Conservation (phyloP, 805 yeast genomes). For the Ogataea pilisensis region DNA sequence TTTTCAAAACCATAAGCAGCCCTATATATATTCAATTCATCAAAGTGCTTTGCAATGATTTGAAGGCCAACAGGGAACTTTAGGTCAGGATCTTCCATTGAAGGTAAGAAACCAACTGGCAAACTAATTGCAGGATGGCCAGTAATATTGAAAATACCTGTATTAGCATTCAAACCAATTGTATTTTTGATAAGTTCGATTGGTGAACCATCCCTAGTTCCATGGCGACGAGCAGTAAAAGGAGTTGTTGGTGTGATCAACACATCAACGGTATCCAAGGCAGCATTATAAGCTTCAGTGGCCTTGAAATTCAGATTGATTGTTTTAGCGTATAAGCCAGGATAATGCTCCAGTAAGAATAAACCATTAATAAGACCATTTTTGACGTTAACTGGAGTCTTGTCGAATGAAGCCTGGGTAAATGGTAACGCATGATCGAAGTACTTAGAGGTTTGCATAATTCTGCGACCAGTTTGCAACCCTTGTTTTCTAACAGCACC, state of each 20-base stretch:
- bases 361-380: conserved; percentile 30
- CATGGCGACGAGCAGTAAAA: conserved; percentile 28
- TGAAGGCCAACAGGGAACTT: conserved; percentile 36
- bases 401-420: conserved; percentile 19
- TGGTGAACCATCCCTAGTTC: conserved; percentile 23
- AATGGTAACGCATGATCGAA: conserved; percentile 15
- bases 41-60: conserved; percentile 32
- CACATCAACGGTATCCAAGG: conserved; percentile 30
- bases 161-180: conserved; percentile 34
- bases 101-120: conserved; percentile 32
- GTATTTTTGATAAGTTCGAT: conserved; percentile 24
- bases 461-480: conserved; percentile 22
- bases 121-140: conserved; percentile 37
- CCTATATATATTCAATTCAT: conserved; percentile 29
- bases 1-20: conserved; percentile 37
- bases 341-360: conserved; percentile 29
- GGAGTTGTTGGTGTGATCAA: conserved; percentile 32
- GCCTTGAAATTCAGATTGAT: conserved; percentile 31
- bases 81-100: conserved; percentile 28
- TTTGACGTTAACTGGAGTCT: conserved; percentile 17
- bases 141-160: conserved; percentile 33
- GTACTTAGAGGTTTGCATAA: conserved; percentile 16
- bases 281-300: conserved; percentile 30
- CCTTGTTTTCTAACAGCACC: conserved; percentile 16
- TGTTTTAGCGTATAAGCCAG: conserved; percentile 32